A percentile compares a stretch with the other conserved stretches of the same genome.
Conservation (phyloP, 768 basidiomycete species). For the Lactifluus rugatus region DNA sequence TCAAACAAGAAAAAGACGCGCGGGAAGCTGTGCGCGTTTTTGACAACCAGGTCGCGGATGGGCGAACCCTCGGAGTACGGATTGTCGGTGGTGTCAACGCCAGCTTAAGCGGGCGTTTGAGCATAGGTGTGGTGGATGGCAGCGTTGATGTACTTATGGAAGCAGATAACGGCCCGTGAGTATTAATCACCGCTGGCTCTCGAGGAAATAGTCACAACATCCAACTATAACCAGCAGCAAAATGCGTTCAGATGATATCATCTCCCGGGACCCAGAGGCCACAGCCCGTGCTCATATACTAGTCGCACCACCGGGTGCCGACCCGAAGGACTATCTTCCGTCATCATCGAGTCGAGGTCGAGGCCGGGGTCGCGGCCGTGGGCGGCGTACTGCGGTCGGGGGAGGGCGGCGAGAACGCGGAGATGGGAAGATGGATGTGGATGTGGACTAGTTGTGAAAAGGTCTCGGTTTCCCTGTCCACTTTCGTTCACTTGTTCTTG, state of each 20-base stretch:
- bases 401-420: constrained; percentile 13
- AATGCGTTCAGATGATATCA: constrained; percentile 20
- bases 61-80: constrained; percentile 18
- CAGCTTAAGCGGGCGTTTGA: constrained; percentile 18
- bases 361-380: constrained; percentile 11
- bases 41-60: constrained; percentile 20
- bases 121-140: constrained; percentile 16
- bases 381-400: neutral
- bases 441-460: neutral
- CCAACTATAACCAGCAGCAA: constrained; percentile 2
- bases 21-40: constrained; percentile 15
- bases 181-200: neutral
- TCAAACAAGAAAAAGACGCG: constrained; percentile 20
- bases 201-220: neutral
- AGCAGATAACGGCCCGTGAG: constrained; percentile 15
- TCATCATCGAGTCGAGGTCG: constrained; percentile 6
- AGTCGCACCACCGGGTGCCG: constrained; percentile 18
- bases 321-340: constrained; percentile 17
- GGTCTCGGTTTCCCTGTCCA: neutral
- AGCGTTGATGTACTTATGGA: constrained; percentile 19
- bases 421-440: constrained; percentile 17
- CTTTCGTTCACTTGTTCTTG: neutral
- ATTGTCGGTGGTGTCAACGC: constrained; percentile 20
- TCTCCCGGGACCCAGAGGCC: constrained; percentile 17
- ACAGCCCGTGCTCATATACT: constrained; percentile 19